Percentiles rank a stretch among this genome's conserved stretches.
phyloP scores from a whole-genome alignment of 768 basidiomycete species.

The Xerocomellus amylosporus region DNA sequence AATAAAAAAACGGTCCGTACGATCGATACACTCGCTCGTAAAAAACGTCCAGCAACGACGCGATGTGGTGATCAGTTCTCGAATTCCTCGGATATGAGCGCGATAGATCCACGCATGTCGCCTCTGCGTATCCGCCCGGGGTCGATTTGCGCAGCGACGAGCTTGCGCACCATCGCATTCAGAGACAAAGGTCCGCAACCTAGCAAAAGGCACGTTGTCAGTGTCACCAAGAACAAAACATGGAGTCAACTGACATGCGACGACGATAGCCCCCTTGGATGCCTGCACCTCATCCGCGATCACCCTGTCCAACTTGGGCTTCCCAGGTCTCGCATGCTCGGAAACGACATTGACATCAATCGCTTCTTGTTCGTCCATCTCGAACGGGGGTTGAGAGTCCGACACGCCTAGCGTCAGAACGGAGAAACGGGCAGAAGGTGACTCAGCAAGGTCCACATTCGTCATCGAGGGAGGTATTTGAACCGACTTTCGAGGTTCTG shows the following conservation, averaged over 20 bases:
- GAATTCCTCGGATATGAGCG: conserved; percentile 67
- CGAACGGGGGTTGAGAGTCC: conserved; percentile 30
- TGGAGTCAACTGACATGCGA: conserved; percentile 57
- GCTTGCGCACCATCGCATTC: conserved; percentile 65
- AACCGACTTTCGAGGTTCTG: conserved; percentile 1
- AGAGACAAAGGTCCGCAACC: conserved; percentile 74
- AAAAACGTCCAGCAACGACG: neutral
- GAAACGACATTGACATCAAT: conserved; percentile 56
- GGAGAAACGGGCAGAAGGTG: neutral
- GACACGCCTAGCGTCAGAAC: neutral
- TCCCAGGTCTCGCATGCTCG: conserved; percentile 63
- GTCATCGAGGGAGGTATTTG: neutral
- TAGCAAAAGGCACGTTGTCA: conserved; percentile 23
- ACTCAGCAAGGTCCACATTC: neutral
- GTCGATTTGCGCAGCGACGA: conserved; percentile 59
- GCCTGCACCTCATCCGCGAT: conserved; percentile 61
- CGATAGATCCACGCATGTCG: conserved; percentile 56
- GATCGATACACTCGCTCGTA: neutral
- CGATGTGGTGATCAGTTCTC: conserved; percentile 41
- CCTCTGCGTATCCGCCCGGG: conserved; percentile 50
- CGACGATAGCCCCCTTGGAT: conserved; percentile 55
- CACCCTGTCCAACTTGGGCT: conserved; percentile 61
- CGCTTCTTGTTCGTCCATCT: conserved; percentile 57
- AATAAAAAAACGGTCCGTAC: neutral
- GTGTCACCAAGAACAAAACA: neutral